A percentile compares a stretch with the other conserved stretches of the same genome.
Evolutionary conservation across 768 basidiomycete genomes (phyloP).

Genomic region (Phanerochaete sordida): DNA sequence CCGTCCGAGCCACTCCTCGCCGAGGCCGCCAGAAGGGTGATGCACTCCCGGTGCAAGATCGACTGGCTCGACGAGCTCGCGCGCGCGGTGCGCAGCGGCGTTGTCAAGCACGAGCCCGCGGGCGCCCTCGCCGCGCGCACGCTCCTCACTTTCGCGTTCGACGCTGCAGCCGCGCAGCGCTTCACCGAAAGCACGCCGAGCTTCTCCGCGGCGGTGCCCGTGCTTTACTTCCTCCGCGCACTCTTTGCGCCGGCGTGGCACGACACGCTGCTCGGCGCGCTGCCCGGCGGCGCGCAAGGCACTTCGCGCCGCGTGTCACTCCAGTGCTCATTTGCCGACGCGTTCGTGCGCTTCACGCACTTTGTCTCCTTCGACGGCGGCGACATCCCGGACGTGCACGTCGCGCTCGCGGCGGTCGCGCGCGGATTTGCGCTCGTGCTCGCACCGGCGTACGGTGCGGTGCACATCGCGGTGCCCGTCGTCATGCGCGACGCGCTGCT

Average conservation of each 20-base stretch:
- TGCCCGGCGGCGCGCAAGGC: conserved; percentile 4
- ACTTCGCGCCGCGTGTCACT: no score
- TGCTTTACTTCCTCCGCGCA: conserved; percentile 20
- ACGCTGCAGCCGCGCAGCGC: conserved; percentile 11
- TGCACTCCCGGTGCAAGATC: background rate
- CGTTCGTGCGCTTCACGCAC: conserved; percentile 30
- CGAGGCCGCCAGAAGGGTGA: conserved; percentile 23
- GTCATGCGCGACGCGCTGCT: conserved; percentile 16
- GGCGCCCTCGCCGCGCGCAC: conserved; percentile 21
- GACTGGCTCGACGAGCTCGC: conserved; percentile 3
- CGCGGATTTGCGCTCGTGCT: conserved; percentile 26
- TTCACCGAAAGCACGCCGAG: background rate
- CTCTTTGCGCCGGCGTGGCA: conserved; percentile 15
- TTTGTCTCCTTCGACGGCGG: conserved; percentile 24
- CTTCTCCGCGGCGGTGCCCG: conserved; percentile 18
- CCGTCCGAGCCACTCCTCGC: conserved; percentile 33
- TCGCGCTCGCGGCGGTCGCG: conserved; percentile 20
- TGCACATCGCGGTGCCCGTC: conserved; percentile 27
- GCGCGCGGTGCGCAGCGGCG: conserved; percentile 5
- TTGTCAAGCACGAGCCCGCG: conserved; percentile 20
- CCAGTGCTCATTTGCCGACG: conserved; percentile 20
- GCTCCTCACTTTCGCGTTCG: conserved; percentile 24
- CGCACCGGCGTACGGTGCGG: conserved; percentile 7
- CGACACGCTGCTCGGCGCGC: conserved; percentile 12
- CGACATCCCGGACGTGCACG: conserved; percentile 14